These are phyloP conservation scores for Parachaetomium inaequale DNA, from an alignment of 495 filamentous ascomycete genomes.

Conservation along the genomic window DNA sequence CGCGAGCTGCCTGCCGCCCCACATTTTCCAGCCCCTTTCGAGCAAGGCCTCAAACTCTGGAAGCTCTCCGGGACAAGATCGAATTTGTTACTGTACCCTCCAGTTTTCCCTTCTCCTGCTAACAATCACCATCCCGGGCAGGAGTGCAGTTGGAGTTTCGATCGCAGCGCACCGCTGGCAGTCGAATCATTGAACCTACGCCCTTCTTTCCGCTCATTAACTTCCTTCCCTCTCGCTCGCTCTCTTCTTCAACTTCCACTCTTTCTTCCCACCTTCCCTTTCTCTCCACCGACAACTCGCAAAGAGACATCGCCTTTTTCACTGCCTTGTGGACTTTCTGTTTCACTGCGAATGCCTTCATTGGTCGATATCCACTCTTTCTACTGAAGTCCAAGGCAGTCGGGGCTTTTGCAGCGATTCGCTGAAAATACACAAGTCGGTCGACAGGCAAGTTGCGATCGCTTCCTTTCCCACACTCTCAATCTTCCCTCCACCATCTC, in stretches of 20 bases:
- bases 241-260: neutral
- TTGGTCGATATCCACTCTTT: neutral
- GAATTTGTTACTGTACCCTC: constrained; percentile 20
- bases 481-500: neutral
- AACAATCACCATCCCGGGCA: constrained; percentile 10
- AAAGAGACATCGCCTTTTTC: neutral
- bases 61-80: constrained; percentile 19
- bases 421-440: neutral
- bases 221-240: neutral
- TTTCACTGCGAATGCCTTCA: neutral
- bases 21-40: constrained; percentile 19
- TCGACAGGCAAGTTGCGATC: neutral
- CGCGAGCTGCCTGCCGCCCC: constrained; percentile 6
- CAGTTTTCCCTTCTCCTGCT: neutral
- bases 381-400: neutral
- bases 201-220: neutral
- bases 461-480: neutral
- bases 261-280: neutral
- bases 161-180: neutral
- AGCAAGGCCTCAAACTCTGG: neutral
- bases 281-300: neutral
- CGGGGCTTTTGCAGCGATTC: neutral
- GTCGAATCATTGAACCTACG: neutral
- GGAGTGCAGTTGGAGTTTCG: constrained; percentile 1
- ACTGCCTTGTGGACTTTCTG: neutral